Conservation (phyloP, 2,329 filamentous ascomycete species). For the Didymella sp. region DNA sequence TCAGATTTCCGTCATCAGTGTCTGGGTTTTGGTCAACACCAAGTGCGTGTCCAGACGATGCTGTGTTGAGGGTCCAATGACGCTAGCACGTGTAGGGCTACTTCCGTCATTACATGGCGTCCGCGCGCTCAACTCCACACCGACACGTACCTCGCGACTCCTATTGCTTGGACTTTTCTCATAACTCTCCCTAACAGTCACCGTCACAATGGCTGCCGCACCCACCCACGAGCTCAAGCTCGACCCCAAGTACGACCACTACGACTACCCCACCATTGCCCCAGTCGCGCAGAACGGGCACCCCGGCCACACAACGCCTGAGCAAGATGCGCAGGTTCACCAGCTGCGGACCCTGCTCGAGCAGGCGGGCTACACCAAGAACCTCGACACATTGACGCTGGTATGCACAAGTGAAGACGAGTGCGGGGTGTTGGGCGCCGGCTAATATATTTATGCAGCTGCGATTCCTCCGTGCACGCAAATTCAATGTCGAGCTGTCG, state of each 20-base stretch:
- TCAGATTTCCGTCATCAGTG: constrained; percentile 22
- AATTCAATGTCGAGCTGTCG: constrained; percentile 84
- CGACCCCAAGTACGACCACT: constrained; percentile 94
- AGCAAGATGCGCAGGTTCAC: constrained; percentile 87
- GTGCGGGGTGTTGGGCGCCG: constrained; percentile 1
- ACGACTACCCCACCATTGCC: constrained; percentile 86
- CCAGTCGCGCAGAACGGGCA: constrained; percentile 76
- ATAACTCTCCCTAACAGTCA: constrained; percentile 8
- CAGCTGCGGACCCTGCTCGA: constrained; percentile 88
- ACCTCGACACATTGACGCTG: constrained; percentile 91
- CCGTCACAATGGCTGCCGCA: constrained; percentile 42
- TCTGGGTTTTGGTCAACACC: constrained; percentile 16
- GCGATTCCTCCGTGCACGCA: constrained; percentile 90
- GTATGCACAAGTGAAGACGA: constrained; percentile 56
- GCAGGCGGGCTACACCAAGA: constrained; percentile 78
- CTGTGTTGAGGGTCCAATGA: constrained; percentile 13
- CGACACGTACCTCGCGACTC: constrained; percentile 19
- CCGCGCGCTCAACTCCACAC: constrained; percentile 24
- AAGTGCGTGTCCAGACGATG: constrained; percentile 12
- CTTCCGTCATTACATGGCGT: constrained; percentile 40
- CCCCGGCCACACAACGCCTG: constrained; percentile 82
- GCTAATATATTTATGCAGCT: constrained; percentile 62
- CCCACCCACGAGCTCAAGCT: constrained; percentile 55
- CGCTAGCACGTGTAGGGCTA: constrained; percentile 38
- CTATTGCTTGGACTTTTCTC: constrained; percentile 21